These are phyloP conservation scores for Lepiota brunneoincarnata DNA, from an alignment of 768 basidiomycete genomes.

Conservation along the genomic window DNA sequence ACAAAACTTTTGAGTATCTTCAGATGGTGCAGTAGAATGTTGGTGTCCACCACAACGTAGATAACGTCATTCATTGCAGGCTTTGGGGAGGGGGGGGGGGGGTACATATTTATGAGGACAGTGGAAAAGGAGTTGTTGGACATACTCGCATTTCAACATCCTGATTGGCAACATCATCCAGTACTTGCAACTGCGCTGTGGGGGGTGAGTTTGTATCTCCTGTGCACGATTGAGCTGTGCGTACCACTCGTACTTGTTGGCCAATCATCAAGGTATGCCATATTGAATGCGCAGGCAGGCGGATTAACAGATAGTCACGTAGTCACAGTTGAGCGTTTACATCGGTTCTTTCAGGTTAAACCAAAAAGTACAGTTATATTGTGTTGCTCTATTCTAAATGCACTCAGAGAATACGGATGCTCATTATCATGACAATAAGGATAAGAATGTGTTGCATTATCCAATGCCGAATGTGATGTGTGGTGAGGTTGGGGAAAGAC, in stretches of 20 bases:
- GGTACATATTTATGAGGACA: background rate
- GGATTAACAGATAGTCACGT: background rate
- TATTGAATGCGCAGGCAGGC: background rate
- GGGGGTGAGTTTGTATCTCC: slow-evolving; percentile 16
- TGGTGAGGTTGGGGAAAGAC: background rate
- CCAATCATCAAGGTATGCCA: slow-evolving; percentile 1
- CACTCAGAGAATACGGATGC: slow-evolving; percentile 8
- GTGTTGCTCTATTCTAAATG: slow-evolving; percentile 9
- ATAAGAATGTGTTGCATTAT: slow-evolving; percentile 7
- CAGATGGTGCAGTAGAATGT: slow-evolving; percentile 69
- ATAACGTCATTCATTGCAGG: slow-evolving; percentile 16
- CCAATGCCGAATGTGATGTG: slow-evolving; percentile 9
- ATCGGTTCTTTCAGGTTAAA: too few relatives aligned
- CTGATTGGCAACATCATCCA: slow-evolving; percentile 55
- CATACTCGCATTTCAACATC: slow-evolving; percentile 77
- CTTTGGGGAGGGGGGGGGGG: background rate
- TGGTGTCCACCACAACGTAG: slow-evolving; percentile 74
- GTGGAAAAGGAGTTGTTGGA: background rate
- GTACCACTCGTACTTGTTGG: background rate
- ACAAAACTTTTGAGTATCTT: slow-evolving; percentile 64
- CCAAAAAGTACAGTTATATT: slow-evolving; percentile 6
- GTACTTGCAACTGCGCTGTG: slow-evolving; percentile 44
- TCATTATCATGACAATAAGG: slow-evolving; percentile 12
- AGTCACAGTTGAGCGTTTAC: too few relatives aligned
- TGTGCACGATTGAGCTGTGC: background rate